These are phyloP conservation scores for Fusarium newnesense DNA, from an alignment of 2,329 filamentous ascomycete species.

Conservation along the genomic window DNA sequence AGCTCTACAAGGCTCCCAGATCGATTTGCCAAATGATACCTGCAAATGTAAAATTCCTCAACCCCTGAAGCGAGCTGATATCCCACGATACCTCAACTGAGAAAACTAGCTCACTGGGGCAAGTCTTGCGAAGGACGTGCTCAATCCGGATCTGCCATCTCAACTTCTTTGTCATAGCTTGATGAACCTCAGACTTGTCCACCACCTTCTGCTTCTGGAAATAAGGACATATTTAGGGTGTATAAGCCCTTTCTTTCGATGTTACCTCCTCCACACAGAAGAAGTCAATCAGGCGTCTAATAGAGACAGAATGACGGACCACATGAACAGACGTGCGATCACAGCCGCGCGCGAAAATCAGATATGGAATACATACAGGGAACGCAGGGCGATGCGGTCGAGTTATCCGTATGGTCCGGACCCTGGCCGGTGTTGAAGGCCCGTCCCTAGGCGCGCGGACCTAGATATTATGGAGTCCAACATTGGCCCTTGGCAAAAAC, in stretches of 20 bases:
- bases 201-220: conserved; percentile 40
- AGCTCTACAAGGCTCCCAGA: background rate
- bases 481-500: conserved; percentile 24
- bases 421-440: conserved; percentile 22
- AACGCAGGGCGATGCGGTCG: conserved; percentile 22
- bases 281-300: conserved; percentile 12
- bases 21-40: background rate
- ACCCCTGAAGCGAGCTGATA: background rate
- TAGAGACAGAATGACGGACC: background rate
- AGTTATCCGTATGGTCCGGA: conserved; percentile 27
- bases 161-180: conserved; percentile 3
- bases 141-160: conserved; percentile 8
- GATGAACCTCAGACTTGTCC: conserved; percentile 1
- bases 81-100: background rate
- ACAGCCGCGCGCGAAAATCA: conserved; percentile 31
- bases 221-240: conserved; percentile 10
- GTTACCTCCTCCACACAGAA: conserved; percentile 1
- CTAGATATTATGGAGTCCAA: conserved; percentile 33
- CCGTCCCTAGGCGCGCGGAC: conserved; percentile 37
- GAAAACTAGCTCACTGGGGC: conserved; percentile 2
- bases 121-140: conserved; percentile 12
- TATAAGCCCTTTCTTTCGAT: conserved; percentile 2
- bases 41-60: background rate
- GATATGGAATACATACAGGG: conserved; percentile 10
- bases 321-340: background rate